Base-by-base conservation (phyloP, 1,284 basidiomycete species). In the Mycena sp. region DNA sequence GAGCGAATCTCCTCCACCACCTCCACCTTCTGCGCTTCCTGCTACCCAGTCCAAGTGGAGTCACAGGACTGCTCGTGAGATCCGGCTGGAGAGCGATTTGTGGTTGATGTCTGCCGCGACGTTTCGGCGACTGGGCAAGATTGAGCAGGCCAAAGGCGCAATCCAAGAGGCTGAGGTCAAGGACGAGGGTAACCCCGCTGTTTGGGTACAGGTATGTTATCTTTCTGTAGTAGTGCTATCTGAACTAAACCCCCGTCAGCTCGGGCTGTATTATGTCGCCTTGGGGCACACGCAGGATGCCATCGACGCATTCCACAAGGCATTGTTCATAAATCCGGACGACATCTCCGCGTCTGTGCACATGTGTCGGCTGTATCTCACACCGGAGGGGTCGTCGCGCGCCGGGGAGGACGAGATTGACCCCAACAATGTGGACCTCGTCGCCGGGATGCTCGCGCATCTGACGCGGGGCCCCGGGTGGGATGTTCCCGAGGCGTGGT, bases 21-120 rank as follows among this genome's bases (percentile, higher is more conserved):
- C 81, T 4, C 80, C 81, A 1, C 80, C 82, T 21, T 76, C 80
- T 43, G 76, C 83, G 4, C 77, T 81, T 9, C 77, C 83, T 12
- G 74, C 74, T 0, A 68, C 77, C 12, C 74, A 71, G 23, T 77
- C 74, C 50, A 78, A 81, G 58, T 77, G 75, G 64, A 85, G 80
- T 59, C 76, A 72, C 41, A 81, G 85, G 6, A 81, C 82, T 16
- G 80, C 84, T n/a, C 85, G 81, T 51, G 92, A 94, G 70, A 87
- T 88, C 38, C 81, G 89, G 30, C 77, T 96, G 35, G 80, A 99
- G 59, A 93, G 92, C 59, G 89, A 95, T 69, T 80, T 99, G 21
- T 99, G 97, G 97, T 80, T 99, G 6, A 93, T 95, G 85, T 92
- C 90, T 3, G 95, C 97, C 0, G 96, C 98, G 5, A 96, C 94